A percentile compares a stretch with the other conserved stretches of the same genome.
phyloP scores from a whole-genome alignment of 108 stramenopile genomes.

The Hondaea fermentalgiana region DNA sequence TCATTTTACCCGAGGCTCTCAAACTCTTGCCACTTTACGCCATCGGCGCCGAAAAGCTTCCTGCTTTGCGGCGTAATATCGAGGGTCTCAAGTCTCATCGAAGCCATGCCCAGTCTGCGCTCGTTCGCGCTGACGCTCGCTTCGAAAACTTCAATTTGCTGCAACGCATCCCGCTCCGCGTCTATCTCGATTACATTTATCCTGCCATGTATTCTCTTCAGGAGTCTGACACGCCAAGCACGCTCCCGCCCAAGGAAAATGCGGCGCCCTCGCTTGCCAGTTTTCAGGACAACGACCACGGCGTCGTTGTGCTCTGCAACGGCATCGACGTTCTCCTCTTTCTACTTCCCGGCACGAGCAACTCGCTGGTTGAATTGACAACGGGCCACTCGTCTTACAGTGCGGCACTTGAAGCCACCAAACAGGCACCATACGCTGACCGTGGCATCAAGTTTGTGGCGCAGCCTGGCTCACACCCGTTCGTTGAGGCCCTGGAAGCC shows the following conservation, averaged over 20 bases:
- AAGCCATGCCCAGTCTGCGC: background rate
- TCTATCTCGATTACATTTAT: background rate
- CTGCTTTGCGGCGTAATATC: background rate
- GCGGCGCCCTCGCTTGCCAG: background rate
- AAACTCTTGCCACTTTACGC: conserved; percentile 74
- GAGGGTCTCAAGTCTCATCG: background rate
- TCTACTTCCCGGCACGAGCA: background rate
- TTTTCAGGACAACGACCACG: background rate
- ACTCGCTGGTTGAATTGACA: background rate
- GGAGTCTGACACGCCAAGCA: background rate
- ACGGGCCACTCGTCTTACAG: background rate
- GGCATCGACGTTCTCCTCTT: background rate
- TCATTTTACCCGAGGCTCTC: conserved; percentile 76
- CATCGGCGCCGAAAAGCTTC: conserved; percentile 39
- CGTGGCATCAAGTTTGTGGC: background rate
- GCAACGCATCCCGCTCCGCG: background rate
- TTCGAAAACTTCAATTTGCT: background rate
- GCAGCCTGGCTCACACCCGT: background rate
- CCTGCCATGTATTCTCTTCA: background rate
- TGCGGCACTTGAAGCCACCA: background rate
- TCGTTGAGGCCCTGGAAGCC: background rate
- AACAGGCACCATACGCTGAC: background rate
- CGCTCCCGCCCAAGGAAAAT: background rate
- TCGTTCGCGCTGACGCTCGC: background rate
- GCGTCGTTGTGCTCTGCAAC: background rate